Conservation (phyloP, 345 rosid species). For the Eucalyptus cloeziana region DNA sequence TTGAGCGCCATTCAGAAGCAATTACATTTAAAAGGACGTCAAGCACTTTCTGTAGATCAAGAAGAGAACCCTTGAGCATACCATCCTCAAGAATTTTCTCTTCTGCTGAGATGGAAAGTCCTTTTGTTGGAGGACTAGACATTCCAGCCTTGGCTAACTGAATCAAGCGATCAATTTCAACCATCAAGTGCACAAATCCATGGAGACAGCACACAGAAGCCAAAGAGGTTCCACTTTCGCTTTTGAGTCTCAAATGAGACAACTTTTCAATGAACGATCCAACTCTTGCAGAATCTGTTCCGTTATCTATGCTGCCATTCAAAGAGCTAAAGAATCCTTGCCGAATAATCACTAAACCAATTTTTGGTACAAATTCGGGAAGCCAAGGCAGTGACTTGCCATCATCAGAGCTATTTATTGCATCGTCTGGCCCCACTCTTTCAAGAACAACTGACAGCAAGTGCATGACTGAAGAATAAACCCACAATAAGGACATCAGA, state of each 20-base stretch:
- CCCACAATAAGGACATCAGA: conserved; percentile 49
- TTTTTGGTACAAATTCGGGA: conserved; percentile 80
- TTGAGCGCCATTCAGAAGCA: conserved; percentile 38
- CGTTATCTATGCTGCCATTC: neutral
- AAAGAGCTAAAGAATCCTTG: conserved; percentile 40
- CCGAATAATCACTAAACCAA: conserved; percentile 65
- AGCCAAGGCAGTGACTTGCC: conserved; percentile 44
- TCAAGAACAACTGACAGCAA: conserved; percentile 63
- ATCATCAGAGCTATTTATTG: conserved; percentile 3
- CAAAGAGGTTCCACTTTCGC: conserved; percentile 37
- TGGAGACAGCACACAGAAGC: conserved; percentile 67
- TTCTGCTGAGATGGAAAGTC: conserved; percentile 29
- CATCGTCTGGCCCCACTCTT: conserved; percentile 33
- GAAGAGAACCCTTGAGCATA: conserved; percentile 34
- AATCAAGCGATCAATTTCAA: conserved; percentile 45
- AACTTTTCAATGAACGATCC: conserved; percentile 41
- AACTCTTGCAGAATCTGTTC: conserved; percentile 12
- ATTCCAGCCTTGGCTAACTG: conserved; percentile 31
- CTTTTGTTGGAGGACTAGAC: conserved; percentile 7
- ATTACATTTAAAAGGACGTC: conserved; percentile 30
- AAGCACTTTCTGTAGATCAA: conserved; percentile 33
- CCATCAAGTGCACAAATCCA: conserved; percentile 33
- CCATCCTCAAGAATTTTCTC: conserved; percentile 54
- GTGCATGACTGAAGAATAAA: conserved; percentile 52
- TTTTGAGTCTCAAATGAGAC: conserved; percentile 40